Evolutionary conservation across 345 rosid species (phyloP).

Genomic region (Eucalyptus curtisii): DNA sequence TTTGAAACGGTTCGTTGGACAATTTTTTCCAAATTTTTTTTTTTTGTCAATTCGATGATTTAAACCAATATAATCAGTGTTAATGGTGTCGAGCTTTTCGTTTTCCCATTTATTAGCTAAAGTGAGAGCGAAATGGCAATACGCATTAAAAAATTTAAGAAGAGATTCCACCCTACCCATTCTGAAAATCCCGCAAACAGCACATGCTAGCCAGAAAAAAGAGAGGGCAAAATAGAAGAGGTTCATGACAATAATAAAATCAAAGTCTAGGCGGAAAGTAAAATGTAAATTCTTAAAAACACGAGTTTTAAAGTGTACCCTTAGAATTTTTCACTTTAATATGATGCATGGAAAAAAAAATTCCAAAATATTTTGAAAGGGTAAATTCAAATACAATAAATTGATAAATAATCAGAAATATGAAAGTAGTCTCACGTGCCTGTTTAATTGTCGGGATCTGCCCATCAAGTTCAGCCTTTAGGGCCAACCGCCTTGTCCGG

Average conservation of each 20-base stretch:
- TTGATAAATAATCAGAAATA: neutral
- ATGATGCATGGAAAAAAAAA: neutral
- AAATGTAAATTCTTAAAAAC: neutral
- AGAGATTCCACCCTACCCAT: rapidly evolving
- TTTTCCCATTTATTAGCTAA: neutral
- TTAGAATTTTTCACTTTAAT: neutral
- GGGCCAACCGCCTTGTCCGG: neutral
- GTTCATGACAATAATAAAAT: neutral
- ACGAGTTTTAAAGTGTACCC: rapidly evolving
- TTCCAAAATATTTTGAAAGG: neutral
- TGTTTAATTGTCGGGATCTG: neutral
- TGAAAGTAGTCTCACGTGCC: neutral
- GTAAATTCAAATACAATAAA: neutral
- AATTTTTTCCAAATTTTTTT: too few species aligned
- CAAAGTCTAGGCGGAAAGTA: neutral
- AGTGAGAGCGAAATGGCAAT: neutral
- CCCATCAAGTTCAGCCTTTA: neutral
- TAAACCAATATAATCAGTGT: neutral
- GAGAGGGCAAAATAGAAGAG: too few species aligned
- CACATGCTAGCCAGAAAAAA: neutral
- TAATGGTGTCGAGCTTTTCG: neutral
- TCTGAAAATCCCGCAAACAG: rapidly evolving
- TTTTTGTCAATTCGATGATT: neutral
- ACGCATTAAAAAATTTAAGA: neutral
- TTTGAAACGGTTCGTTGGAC: too few species aligned